Percentiles rank a stretch among this genome's conserved stretches.
Evolutionary conservation across 164 flowering plant species (phyloP).

Genomic region (Cinnamomum chago): DNA sequence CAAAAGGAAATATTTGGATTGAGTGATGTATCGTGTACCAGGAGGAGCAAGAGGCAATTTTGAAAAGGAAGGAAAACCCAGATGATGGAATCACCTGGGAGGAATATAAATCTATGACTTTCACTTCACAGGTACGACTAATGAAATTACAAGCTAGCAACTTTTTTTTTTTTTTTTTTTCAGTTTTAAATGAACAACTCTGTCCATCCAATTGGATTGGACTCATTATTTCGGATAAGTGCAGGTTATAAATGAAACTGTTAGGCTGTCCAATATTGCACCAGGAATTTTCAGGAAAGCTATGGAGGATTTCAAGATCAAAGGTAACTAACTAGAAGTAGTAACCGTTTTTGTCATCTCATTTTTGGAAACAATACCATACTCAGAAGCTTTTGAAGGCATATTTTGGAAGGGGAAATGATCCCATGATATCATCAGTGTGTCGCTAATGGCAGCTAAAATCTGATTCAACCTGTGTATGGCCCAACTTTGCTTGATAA

Average conservation of each 20-base stretch:
- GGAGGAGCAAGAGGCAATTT: conserved; percentile 35
- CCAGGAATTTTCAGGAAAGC: conserved; percentile 38
- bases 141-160: not conserved
- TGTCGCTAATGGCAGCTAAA: no score
- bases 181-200: not conserved
- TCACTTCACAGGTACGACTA: conserved; percentile 27
- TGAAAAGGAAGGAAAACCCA: conserved; percentile 18
- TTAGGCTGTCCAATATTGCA: conserved; percentile 34
- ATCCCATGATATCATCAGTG: no score
- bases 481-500: no score
- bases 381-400: no score
- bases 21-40: conserved; percentile 2
- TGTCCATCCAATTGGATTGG: not conserved
- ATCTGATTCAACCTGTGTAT: no score
- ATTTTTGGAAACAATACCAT: no score
- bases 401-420: no score
- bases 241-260: conserved; percentile 40
- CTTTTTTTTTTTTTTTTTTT: not conserved
- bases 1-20: not conserved
- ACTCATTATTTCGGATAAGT: not conserved
- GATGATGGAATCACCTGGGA: conserved; percentile 32
- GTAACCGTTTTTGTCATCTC: no score
- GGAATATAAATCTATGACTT: conserved; percentile 44
- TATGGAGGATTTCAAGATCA: conserved; percentile 22
- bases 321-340: conserved; percentile 16